Conservation (phyloP, 2,329 filamentous ascomycete genomes). For the Penicillium crustosum region DNA sequence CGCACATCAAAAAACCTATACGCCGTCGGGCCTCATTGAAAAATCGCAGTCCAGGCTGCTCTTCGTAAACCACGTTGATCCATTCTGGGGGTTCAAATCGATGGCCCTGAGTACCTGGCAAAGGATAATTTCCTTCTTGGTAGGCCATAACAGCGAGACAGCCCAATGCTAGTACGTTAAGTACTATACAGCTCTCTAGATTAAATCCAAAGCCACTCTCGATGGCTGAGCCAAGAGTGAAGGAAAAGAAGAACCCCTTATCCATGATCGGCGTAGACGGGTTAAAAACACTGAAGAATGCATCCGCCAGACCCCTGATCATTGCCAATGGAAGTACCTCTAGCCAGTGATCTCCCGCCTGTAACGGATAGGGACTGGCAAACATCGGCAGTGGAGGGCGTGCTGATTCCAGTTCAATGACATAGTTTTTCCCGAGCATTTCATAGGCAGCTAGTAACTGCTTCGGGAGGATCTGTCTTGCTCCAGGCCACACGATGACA, state of each 20-base stretch:
- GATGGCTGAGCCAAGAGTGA: slow-evolving; percentile 50
- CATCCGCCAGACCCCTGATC: slow-evolving; percentile 54
- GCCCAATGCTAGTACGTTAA: slow-evolving; percentile 54
- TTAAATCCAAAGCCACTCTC: slow-evolving; percentile 54
- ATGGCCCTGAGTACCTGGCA: slow-evolving; percentile 39
- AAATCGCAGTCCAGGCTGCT: slow-evolving; percentile 51
- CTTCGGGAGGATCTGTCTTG: slow-evolving; percentile 46
- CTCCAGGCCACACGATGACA: slow-evolving; percentile 52
- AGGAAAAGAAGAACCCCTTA: slow-evolving; percentile 53
- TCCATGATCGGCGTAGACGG: slow-evolving; percentile 55
- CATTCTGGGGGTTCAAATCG: slow-evolving; percentile 41
- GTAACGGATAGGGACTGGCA: slow-evolving; percentile 38
- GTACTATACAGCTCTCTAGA: slow-evolving; percentile 53
- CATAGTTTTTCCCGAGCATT: slow-evolving; percentile 49
- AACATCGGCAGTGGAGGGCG: slow-evolving; percentile 47
- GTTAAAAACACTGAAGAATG: slow-evolving; percentile 57
- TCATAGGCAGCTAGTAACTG: slow-evolving; percentile 40
- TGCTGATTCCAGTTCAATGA: slow-evolving; percentile 51
- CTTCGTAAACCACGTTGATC: slow-evolving; percentile 40
- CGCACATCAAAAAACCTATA: slow-evolving; percentile 53
- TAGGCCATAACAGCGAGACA: slow-evolving; percentile 52
- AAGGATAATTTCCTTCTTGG: slow-evolving; percentile 50
- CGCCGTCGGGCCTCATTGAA: slow-evolving; percentile 56
- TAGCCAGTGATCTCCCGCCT: slow-evolving; percentile 45
- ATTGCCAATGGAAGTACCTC: slow-evolving; percentile 49